These are phyloP conservation scores for Xylariaceae sp. DNA, from an alignment of 2,329 filamentous ascomycete species.

Conservation along the genomic window DNA sequence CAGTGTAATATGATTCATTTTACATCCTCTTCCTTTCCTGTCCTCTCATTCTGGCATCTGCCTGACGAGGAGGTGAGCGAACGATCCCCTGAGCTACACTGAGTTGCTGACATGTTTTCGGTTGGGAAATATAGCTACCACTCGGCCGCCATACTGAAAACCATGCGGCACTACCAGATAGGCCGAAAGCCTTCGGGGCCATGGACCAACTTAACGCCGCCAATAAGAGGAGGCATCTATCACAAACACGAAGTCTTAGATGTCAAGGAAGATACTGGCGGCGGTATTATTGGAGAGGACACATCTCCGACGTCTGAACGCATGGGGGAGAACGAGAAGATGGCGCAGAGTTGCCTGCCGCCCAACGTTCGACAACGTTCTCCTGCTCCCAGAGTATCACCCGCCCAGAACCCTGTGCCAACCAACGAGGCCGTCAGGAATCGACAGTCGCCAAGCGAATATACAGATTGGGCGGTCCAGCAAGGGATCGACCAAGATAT, in stretches of 20 bases:
- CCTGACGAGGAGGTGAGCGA: constrained; percentile 15
- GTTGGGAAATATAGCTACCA: constrained; percentile 58
- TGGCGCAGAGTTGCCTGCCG: background rate
- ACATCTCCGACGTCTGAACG: background rate
- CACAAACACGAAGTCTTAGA: constrained; percentile 24
- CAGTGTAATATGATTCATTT: constrained; percentile 52
- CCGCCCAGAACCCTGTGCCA: background rate
- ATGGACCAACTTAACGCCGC: constrained; percentile 66
- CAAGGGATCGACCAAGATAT: constrained; percentile 46
- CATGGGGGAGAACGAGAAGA: background rate
- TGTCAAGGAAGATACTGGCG: background rate
- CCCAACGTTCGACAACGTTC: background rate
- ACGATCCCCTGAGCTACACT: background rate
- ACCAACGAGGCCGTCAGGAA: background rate
- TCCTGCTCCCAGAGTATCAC: background rate
- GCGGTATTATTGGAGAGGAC: background rate
- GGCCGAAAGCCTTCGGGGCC: constrained; percentile 57
- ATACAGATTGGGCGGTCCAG: constrained; percentile 46
- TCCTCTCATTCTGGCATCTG: background rate
- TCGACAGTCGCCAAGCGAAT: constrained; percentile 37
- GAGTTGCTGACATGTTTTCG: background rate
- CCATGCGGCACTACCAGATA: constrained; percentile 67
- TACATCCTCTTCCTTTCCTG: background rate
- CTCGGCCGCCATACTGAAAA: constrained; percentile 56
- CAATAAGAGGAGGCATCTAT: constrained; percentile 60